Percentiles rank a stretch among this genome's conserved stretches.
Conservation (phyloP, 805 yeast species). For the Yamadazyma akitaensis region DNA sequence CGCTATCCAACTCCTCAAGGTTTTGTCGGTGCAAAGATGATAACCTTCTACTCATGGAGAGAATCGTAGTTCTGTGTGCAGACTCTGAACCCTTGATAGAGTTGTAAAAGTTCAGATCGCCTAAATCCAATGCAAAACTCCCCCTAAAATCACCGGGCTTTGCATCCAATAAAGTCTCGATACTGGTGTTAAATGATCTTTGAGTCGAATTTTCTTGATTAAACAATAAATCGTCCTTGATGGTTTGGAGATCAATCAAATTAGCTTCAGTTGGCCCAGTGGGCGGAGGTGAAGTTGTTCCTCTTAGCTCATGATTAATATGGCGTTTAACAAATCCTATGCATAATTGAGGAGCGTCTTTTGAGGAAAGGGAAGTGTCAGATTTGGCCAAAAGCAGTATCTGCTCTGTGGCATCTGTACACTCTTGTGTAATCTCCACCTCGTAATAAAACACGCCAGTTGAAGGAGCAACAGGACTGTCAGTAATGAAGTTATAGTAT, state of each 20-base stretch:
- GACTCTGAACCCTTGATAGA: slow-evolving; percentile 32
- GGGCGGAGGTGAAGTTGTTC: slow-evolving; percentile 9
- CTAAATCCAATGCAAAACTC: slow-evolving; percentile 40
- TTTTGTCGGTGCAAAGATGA: slow-evolving; percentile 27
- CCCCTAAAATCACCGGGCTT: slow-evolving; percentile 42
- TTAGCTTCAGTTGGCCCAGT: not conserved
- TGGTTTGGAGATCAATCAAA: slow-evolving; percentile 26
- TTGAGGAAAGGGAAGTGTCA: slow-evolving; percentile 33
- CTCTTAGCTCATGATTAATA: slow-evolving; percentile 21
- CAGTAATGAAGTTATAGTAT: slow-evolving; percentile 37
- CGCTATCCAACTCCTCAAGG: slow-evolving; percentile 26
- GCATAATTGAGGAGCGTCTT: slow-evolving; percentile 28
- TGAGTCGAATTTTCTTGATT: slow-evolving; percentile 16
- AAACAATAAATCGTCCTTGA: slow-evolving; percentile 26
- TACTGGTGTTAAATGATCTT: slow-evolving; percentile 16
- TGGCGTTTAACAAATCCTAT: slow-evolving; percentile 32
- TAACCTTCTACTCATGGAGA: slow-evolving; percentile 36
- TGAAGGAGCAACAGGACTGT: slow-evolving; percentile 29
- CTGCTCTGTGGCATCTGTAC: slow-evolving; percentile 28
- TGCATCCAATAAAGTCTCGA: slow-evolving; percentile 24
- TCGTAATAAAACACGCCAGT: slow-evolving; percentile 42
- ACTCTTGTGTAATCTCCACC: slow-evolving; percentile 33
- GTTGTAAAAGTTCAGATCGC: slow-evolving; percentile 37
- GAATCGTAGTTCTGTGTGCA: slow-evolving; percentile 26
- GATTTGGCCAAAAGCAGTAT: slow-evolving; percentile 31